Percentiles rank a stretch among this genome's conserved stretches.
These are phyloP conservation scores for Pichia nakasei DNA, from an alignment of 805 yeast genomes.

Conservation along the genomic window DNA sequence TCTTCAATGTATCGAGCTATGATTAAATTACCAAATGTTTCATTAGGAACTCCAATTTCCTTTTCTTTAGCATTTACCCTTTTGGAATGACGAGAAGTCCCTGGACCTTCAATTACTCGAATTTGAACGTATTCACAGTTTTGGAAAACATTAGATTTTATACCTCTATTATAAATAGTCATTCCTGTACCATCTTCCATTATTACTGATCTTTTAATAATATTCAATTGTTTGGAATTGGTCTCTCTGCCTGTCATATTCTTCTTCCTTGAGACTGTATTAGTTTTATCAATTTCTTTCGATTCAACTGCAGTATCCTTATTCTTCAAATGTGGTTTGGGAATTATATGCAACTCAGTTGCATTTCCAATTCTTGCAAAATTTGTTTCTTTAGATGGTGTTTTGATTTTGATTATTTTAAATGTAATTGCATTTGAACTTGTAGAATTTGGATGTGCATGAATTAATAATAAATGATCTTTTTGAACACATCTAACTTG, in stretches of 20 bases:
- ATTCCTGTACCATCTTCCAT: neutral
- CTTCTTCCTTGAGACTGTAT: constrained; percentile 16
- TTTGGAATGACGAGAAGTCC: constrained; percentile 20
- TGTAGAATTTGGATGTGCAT: constrained; percentile 41
- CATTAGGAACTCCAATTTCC: constrained; percentile 10
- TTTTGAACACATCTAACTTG: constrained; percentile 71
- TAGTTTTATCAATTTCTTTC: too few species aligned
- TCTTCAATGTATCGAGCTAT: constrained; percentile 10
- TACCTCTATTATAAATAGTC: constrained; percentile 1
- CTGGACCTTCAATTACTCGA: constrained; percentile 46
- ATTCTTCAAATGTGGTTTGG: constrained; percentile 34
- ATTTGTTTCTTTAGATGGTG: constrained; percentile 14
- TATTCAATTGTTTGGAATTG: neutral
- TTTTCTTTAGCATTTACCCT: constrained; percentile 8
- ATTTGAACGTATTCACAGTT: constrained; percentile 39
- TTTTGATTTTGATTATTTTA: constrained; percentile 37
- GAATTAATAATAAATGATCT: constrained; percentile 55
- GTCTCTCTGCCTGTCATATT: constrained; percentile 24
- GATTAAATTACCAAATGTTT: constrained; percentile 6
- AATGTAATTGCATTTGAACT: constrained; percentile 43
- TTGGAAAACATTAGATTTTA: constrained; percentile 24
- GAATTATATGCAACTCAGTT: constrained; percentile 49
- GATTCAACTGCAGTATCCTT: constrained; percentile 16
- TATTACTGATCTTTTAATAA: constrained; percentile 4
- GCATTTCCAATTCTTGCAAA: constrained; percentile 36